Percentiles rank a stretch among this genome's conserved stretches.
phyloP scores from a whole-genome alignment of 306 rosid species.

The Dicorynia guianensis region DNA sequence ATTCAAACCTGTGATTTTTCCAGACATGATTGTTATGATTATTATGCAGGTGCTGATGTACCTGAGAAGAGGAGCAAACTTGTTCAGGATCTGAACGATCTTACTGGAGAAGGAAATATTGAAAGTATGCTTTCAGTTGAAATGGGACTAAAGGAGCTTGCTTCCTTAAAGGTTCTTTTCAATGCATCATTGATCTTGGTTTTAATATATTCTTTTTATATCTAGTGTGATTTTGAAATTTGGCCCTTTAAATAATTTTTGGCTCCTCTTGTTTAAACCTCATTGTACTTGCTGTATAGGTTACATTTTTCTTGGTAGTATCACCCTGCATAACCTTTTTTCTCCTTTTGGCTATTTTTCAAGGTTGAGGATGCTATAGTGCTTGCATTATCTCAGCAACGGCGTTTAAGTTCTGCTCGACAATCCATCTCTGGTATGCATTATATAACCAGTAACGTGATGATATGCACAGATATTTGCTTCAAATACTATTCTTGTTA shows the following conservation, averaged over 20 bases:
- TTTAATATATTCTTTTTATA: conserved; percentile 6
- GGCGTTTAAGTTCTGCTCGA: conserved; percentile 85
- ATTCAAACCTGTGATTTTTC: conserved; percentile 23
- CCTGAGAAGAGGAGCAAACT: conserved; percentile 74
- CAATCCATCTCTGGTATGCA: conserved; percentile 68
- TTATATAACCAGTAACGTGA: neutral
- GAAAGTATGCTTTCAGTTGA: conserved; percentile 98
- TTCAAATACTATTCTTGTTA: conserved; percentile 39
- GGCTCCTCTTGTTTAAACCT: conserved; percentile 21
- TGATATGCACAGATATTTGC: conserved; percentile 2
- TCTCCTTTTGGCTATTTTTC: conserved; percentile 15
- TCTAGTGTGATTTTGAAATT: conserved; percentile 8
- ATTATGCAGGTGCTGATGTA: conserved; percentile 70
- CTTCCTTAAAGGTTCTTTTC: conserved; percentile 80
- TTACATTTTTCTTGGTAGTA: conserved; percentile 22
- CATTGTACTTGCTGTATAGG: conserved; percentile 22
- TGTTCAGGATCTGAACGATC: conserved; percentile 83
- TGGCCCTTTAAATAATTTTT: conserved; percentile 21
- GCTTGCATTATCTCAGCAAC: conserved; percentile 81
- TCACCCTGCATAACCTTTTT: conserved; percentile 23
- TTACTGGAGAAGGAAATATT: conserved; percentile 94
- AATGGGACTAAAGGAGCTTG: conserved; percentile 95
- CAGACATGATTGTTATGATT: conserved; percentile 33
- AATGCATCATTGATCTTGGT: conserved; percentile 34
- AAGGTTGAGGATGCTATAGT: conserved; percentile 95